Base-by-base conservation (phyloP, 2,329 filamentous ascomycete genomes). In the Hypoxylon rubiginosum region DNA sequence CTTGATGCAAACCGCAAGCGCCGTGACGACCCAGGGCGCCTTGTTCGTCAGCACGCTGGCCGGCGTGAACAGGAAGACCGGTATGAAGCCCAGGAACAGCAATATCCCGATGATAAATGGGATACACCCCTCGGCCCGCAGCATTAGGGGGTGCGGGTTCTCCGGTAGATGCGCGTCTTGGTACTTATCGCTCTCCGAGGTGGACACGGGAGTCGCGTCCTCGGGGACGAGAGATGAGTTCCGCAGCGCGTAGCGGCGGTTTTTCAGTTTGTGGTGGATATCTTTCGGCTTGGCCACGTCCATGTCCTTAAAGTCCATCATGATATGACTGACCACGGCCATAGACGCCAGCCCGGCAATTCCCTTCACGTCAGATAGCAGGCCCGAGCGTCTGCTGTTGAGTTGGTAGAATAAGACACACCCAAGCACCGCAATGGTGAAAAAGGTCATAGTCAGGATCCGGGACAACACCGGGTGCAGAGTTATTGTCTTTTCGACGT, bases 261-360 rank as follows among this genome's bases (percentile, higher is more conserved):
- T 79, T 66, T 88, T 89, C n/a, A 93, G 82, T 70, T 85, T 86
- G 53, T 87, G 82, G 75, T 93, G 91, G 45, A 93, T 92, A 56
- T 89, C 86, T 52, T 87, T 81, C 58, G 90, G 87, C 4, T 84
- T 87, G 7, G 88, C 90, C 0, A 88, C 86, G 74, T 93, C 91
- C 79, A 92, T 86, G 61, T 89, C 89, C 67, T 88, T 88, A 74
- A 93, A 93, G 74, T 93, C 91, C 78, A 88, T 89, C 68, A 93
- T 80, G 74, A 93, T 91, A 70, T 93, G 91, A 68, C 86, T 89
- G 66, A 88, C 87, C 2, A 91, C 91, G 9, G 91, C 91, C 90
- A 93, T 92, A 60, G 90, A 88, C 5, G 91, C 91, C 39, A 93
- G 83, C 1, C 91, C 91, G 1, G 91, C 90, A 55, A 93, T 92